Evolutionary conservation across 768 basidiomycete genomes (phyloP), one percentile per base, ranked within the genome.

Genomic region (Xerocomus brunneocitrinus): DNA sequence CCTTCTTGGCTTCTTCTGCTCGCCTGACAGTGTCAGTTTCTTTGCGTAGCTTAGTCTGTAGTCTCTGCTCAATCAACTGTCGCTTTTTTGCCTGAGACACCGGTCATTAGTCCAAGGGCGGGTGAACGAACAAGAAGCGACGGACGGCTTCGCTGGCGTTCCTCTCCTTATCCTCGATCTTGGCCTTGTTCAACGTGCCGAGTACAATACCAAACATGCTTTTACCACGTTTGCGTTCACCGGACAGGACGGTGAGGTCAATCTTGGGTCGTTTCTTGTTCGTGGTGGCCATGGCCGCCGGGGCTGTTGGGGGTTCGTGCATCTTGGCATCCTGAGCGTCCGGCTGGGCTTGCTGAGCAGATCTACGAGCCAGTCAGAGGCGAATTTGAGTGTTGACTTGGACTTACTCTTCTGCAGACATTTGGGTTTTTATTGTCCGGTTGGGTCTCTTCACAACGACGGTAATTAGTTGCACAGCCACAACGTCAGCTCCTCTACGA

Each of bases 1-100:
- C 87, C 69, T 88, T 88, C 73, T 90, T 90, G 55, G 84, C 85
- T 72, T 91, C 89, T 76, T 90, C 89, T 61, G 85, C 84, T 69
- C 85, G 79, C 68, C 89, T 82, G 73, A 91, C 88, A 76, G 84
- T 78, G 71, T 89, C 89, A 77, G 85, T 89, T 70, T 92, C 90
- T 78, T 84, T 87, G 67, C 81, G 79, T 58, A 92, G 79, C 74
- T 89, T 91, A 74, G 77, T 78, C 76, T 91, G 89, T 74, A 92
- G 78, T 74, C 88, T 84, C 68, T 89, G 84, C 67, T 92, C 89
- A 67, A 87, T 87, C 66, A 87, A 64, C 59, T 89, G 87, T 58
- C 89, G 77, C 72, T 91, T 91, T 76, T 87, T 90, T 2, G 89
- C 89, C 89, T 91, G 61, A 36, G 14, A 24, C 24, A n/a, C 9